Conservation (phyloP, 1,139 yeast genomes). For the Saccharomyces hybrid region DNA sequence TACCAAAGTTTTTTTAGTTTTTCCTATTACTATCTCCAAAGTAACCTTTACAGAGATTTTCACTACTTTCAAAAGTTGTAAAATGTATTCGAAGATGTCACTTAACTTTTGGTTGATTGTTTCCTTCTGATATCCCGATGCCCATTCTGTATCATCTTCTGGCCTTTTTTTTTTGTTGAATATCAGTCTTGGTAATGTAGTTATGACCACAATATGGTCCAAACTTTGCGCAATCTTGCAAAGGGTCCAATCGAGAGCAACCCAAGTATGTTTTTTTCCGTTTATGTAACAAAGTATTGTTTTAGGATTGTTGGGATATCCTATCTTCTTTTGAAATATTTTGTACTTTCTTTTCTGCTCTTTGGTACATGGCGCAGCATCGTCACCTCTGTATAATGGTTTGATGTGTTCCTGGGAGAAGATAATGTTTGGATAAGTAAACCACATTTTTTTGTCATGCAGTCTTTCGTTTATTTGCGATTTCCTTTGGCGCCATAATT, state of each 20-base stretch:
- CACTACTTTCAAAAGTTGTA: constrained; percentile 31
- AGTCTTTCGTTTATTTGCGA: constrained; percentile 15
- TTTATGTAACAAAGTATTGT: constrained; percentile 55
- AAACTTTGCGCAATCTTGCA: constrained; percentile 49
- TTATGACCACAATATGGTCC: constrained; percentile 53
- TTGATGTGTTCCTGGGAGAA: constrained; percentile 12
- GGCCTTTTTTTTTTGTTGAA: constrained; percentile 24
- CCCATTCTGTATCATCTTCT: constrained; percentile 23
- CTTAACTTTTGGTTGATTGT: constrained; percentile 27
- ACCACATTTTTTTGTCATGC: constrained; percentile 12
- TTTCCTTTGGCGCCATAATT: constrained; percentile 19
- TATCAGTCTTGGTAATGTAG: constrained; percentile 36
- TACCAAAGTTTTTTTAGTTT: constrained; percentile 47
- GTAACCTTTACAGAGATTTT: constrained; percentile 49
- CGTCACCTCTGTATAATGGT: constrained; percentile 16
- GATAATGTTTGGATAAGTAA: constrained; percentile 19
- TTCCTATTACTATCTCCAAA: constrained; percentile 57
- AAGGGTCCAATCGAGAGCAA: constrained; percentile 63
- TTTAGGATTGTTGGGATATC: constrained; percentile 38
- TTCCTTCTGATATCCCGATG: constrained; percentile 25
- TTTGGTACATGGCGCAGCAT: constrained; percentile 20
- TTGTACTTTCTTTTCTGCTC: constrained; percentile 22
- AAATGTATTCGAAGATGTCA: constrained; percentile 41
- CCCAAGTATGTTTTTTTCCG: constrained; percentile 73
- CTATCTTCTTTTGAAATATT: constrained; percentile 21